A percentile compares a stretch with the other conserved stretches of the same genome.
phyloP scores from a whole-genome alignment of 2,329 filamentous ascomycete species.

The Lasiodiplodia citricola region DNA sequence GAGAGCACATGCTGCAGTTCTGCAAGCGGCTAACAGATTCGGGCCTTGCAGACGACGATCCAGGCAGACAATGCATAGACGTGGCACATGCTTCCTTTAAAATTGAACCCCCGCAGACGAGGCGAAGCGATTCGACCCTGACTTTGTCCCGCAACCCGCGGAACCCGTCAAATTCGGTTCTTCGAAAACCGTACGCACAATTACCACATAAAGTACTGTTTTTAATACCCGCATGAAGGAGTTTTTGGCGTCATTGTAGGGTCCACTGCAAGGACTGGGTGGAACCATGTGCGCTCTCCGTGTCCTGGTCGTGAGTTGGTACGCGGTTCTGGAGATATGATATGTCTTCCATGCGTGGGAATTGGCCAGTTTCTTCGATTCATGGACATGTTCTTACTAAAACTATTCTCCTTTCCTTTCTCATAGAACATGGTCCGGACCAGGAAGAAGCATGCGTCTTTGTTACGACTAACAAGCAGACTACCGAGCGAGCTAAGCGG shows the following conservation, averaged over 20 bases:
- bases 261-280: conserved; percentile 3
- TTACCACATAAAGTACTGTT: conserved; percentile 1
- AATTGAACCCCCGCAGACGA: neutral
- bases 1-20: neutral
- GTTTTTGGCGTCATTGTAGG: conserved; percentile 11
- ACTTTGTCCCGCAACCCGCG: neutral
- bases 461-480: neutral
- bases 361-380: neutral
- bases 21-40: neutral
- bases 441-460: neutral
- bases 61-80: conserved; percentile 26
- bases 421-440: neutral
- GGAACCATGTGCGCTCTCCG: neutral
- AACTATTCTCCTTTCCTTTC: neutral
- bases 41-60: conserved; percentile 18
- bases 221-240: conserved; percentile 27
- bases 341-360: neutral
- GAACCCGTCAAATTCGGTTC: neutral
- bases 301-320: neutral
- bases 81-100: neutral
- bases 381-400: neutral
- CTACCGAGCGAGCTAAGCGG: neutral
- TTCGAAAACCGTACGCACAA: neutral
- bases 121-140: conserved; percentile 1
- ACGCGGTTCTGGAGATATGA: neutral